A percentile compares a stretch with the other conserved stretches of the same genome.
Evolutionary conservation across 768 basidiomycete species (phyloP).

Genomic region (Mycena metata): DNA sequence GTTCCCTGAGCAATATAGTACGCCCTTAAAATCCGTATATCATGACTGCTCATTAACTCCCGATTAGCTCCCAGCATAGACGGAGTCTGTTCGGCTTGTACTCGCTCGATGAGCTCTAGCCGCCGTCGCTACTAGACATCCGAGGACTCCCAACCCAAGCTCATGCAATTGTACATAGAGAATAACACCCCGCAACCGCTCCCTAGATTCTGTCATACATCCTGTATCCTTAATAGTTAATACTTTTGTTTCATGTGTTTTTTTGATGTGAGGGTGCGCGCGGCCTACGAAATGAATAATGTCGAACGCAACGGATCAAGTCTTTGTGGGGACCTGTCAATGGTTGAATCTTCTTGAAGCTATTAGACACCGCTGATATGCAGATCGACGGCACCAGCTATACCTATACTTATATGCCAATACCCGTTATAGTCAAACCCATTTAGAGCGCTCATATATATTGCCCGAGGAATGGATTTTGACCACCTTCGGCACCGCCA

Average conservation of each 20-base stretch:
- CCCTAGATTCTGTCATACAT: slow-evolving; percentile 7
- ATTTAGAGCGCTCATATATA: no score
- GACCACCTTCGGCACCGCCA: not conserved
- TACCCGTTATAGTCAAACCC: no score
- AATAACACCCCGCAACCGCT: slow-evolving; percentile 17
- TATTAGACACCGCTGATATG: not conserved
- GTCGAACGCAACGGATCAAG: slow-evolving; percentile 17
- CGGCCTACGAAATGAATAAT: not conserved
- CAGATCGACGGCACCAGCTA: not conserved
- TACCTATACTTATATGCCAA: not conserved
- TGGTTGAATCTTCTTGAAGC: no score
- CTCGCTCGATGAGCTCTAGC: slow-evolving; percentile 38
- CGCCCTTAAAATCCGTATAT: slow-evolving; percentile 32
- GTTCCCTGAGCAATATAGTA: slow-evolving; percentile 63
- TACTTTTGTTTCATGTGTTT: slow-evolving; percentile 8
- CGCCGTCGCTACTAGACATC: slow-evolving; percentile 30
- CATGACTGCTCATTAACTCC: slow-evolving; percentile 10
- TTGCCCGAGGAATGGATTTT: no score
- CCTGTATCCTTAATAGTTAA: slow-evolving; percentile 13
- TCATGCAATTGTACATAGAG: slow-evolving; percentile 17
- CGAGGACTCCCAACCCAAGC: slow-evolving; percentile 4
- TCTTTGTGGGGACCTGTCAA: not conserved
- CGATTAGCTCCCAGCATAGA: slow-evolving; percentile 58
- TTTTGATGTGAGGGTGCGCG: not conserved
- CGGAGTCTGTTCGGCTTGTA: slow-evolving; percentile 57